phyloP scores from a whole-genome alignment of 768 basidiomycete genomes.

The Lanmaoa rubissima region DNA sequence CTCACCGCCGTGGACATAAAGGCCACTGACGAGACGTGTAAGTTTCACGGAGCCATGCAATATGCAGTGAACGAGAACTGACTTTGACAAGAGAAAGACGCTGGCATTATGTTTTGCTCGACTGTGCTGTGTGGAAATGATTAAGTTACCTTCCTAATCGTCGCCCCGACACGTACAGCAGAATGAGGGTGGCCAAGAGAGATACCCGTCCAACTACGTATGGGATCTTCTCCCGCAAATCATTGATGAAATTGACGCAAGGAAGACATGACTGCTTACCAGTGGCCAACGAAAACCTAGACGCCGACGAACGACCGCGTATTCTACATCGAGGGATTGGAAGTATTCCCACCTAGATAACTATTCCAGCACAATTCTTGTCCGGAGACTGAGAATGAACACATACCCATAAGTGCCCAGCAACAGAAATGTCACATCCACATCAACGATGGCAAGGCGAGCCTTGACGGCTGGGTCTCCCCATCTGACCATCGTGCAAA shows the following conservation, averaged over 20 bases:
- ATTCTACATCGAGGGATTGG: not conserved
- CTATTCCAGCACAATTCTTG: not conserved
- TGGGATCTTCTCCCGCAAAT: not conserved
- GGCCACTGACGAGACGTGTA: not conserved
- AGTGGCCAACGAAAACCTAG: not conserved
- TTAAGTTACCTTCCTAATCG: no score
- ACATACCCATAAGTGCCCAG: not conserved
- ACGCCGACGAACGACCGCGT: not conserved
- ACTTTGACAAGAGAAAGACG: not conserved
- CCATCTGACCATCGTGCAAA: not conserved
- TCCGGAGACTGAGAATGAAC: no score
- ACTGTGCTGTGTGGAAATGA: not conserved
- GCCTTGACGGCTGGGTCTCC: not conserved
- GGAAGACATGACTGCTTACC: not conserved
- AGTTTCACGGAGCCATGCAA: no score
- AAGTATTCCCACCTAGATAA: not conserved
- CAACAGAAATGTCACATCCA: not conserved
- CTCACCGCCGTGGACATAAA: not conserved
- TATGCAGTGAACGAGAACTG: not conserved
- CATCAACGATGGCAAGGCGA: not conserved
- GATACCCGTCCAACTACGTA: not conserved
- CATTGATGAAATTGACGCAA: not conserved
- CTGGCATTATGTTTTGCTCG: no score
- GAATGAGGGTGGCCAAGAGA: not conserved
- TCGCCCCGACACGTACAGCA: not conserved